Percentiles rank a stretch among this genome's conserved stretches.
phyloP scores from a whole-genome alignment of 345 rosid genomes.

The Citrus mangshanensis region DNA sequence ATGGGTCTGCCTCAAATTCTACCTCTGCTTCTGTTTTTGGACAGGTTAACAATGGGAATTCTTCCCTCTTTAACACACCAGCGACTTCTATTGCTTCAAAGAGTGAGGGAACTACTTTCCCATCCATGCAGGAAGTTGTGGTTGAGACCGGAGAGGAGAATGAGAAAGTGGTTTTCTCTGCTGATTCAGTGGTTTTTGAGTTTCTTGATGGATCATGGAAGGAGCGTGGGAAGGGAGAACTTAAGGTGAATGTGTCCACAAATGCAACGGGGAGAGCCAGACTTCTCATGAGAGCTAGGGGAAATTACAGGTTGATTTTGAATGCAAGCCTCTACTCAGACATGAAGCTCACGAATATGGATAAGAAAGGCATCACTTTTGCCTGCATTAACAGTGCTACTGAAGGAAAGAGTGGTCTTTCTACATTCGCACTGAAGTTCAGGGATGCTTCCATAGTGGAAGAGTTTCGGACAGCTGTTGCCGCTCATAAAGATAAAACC shows the following conservation, averaged over 20 bases:
- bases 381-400: slow-evolving; percentile 72
- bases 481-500: slow-evolving; percentile 50
- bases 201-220: slow-evolving; percentile 75
- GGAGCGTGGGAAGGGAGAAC: slow-evolving; percentile 97
- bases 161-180: slow-evolving; percentile 67
- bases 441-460: slow-evolving; percentile 64
- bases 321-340: slow-evolving; percentile 88
- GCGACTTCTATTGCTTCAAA: slow-evolving; percentile 53
- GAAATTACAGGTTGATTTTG: slow-evolving; percentile 82
- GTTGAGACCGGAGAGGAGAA: slow-evolving; percentile 96
- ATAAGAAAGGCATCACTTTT: slow-evolving; percentile 89
- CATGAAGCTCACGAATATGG: slow-evolving; percentile 93
- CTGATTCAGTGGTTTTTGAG: slow-evolving; percentile 80
- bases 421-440: slow-evolving; percentile 83
- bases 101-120: slow-evolving; percentile 59
- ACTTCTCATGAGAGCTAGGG: slow-evolving; percentile 84
- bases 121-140: slow-evolving; percentile 72
- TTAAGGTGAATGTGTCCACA: slow-evolving; percentile 76
- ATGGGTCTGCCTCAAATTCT: slow-evolving; percentile 41
- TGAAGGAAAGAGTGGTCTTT: slow-evolving; percentile 64
- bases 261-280: slow-evolving; percentile 58
- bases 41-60: slow-evolving; percentile 52
- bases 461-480: slow-evolving; percentile 57
- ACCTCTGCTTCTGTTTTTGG: slow-evolving; percentile 44
- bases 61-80: slow-evolving; percentile 50